phyloP scores from a whole-genome alignment of 2,329 filamentous ascomycete species.

The Colletotrichum sp. region DNA sequence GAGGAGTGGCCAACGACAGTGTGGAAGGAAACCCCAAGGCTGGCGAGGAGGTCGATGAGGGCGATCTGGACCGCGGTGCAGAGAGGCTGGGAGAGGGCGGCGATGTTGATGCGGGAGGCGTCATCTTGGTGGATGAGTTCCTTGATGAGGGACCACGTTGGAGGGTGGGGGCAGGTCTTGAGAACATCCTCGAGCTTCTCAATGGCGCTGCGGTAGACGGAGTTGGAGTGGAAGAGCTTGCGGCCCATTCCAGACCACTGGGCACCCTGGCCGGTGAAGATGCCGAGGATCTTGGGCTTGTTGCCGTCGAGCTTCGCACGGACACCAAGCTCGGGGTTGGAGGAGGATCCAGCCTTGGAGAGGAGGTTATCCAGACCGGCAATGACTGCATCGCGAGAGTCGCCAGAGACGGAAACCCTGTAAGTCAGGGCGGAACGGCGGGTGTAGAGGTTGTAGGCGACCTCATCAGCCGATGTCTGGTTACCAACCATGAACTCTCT shows the following conservation, averaged over 20 bases:
- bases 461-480: neutral
- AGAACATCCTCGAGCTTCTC: constrained; percentile 20
- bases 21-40: constrained; percentile 17
- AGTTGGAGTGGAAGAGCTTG: constrained; percentile 22
- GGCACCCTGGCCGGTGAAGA: constrained; percentile 40
- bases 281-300: constrained; percentile 23
- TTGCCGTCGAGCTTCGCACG: constrained; percentile 15
- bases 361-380: constrained; percentile 5
- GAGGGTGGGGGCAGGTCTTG: neutral
- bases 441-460: constrained; percentile 9
- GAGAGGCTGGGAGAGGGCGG: constrained; percentile 23
- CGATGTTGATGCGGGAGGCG: constrained; percentile 22
- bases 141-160: constrained; percentile 18
- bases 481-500: constrained; percentile 4
- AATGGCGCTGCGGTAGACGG: constrained; percentile 16
- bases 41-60: constrained; percentile 21
- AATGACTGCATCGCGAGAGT: neutral
- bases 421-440: constrained; percentile 15
- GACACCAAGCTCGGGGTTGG: constrained; percentile 12
- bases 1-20: constrained; percentile 28
- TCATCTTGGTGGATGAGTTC: constrained; percentile 22
- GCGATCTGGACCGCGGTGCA: constrained; percentile 27
- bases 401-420: neutral
- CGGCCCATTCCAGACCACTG: constrained; percentile 38
- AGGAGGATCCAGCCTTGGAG: neutral